Base-by-base conservation (phyloP, 1,284 basidiomycete species). In the Ganoderma meredithae region DNA sequence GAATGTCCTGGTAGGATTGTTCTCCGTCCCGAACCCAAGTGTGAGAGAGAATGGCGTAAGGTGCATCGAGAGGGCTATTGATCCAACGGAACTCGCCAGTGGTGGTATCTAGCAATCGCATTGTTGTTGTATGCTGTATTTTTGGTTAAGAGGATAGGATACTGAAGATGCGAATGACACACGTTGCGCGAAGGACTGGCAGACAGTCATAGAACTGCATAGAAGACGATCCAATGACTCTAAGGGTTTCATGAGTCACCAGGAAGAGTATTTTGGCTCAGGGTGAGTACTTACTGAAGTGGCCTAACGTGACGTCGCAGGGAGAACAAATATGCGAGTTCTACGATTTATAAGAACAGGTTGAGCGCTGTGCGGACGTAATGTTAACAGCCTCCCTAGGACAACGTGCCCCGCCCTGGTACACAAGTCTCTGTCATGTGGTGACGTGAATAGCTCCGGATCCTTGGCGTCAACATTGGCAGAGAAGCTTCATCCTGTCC, bases 21-120 rank as follows among this genome's bases (percentile, higher is more conserved):
- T 64, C 63, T 1, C 63, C 63, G 3, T 31, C 47, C 8, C 19
- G 25, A 3, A 8, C 17, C 63, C 44, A 60, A 12, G 56, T 64
- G 22, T 64, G 63, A n/a, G 63, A 64, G 10, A 60, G 64, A 15
- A 60, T 65, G 22, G 58, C 58, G n/a, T 60, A 65, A 0, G 36
- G 64, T 1, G 33, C 17, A 27, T 25, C n/a, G 2, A 17, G 17
- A 13, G 36, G 13, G 8, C 27, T 25, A 15, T 27, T 33, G 36
- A 41, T 19, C 36, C 22, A 39, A 7, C 17, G 36, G 58, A 65
- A 60, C 9, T 49, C 33, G n/a, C 63, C 63, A n/a, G 58, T 64
- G 7, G 31, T 19, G 7, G 56, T 60, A 25, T 64, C 33, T 22
- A 64, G 12, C 3, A 64, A 49, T 9, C 56, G 56, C 43, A 58